A percentile compares a stretch with the other conserved stretches of the same genome.
phyloP scores from a whole-genome alignment of 768 basidiomycete genomes.

The Cubamyces lactineus region DNA sequence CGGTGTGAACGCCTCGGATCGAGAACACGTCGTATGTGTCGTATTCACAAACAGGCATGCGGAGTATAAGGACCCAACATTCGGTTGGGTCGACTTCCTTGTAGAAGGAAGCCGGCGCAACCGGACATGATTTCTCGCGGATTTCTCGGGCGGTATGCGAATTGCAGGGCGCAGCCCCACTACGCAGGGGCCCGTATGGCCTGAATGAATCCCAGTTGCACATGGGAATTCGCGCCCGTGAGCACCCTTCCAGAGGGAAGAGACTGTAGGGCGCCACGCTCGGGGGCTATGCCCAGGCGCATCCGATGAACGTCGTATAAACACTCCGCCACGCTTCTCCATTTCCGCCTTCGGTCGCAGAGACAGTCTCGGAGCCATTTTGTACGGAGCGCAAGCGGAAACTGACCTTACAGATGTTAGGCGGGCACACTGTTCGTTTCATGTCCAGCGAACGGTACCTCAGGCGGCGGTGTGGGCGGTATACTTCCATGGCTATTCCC shows the following conservation, averaged over 20 bases:
- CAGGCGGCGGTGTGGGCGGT: neutral
- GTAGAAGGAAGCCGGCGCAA: neutral
- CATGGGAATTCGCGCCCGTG: slow-evolving; percentile 5
- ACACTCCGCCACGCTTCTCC: neutral
- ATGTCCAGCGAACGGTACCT: neutral
- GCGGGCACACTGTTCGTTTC: neutral
- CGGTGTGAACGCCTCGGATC: slow-evolving; percentile 6
- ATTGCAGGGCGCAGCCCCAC: neutral
- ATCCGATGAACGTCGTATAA: neutral
- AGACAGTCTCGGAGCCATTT: neutral
- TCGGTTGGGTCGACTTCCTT: neutral
- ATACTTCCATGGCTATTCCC: slow-evolving; percentile 5
- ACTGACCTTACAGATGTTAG: neutral
- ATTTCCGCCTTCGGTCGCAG: slow-evolving; percentile 6
- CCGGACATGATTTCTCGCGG: neutral
- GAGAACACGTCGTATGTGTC: neutral
- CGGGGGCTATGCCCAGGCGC: neutral
- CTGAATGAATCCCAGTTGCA: neutral
- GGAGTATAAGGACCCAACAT: neutral
- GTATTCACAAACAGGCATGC: neutral
- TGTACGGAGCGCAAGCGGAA: neutral
- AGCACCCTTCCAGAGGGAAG: slow-evolving; percentile 1
- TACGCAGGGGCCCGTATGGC: neutral
- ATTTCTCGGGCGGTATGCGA: slow-evolving; percentile 3
- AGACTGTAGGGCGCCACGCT: slow-evolving; percentile 9